These are phyloP conservation scores for Aspergillus versicolor DNA, from an alignment of 2,329 filamentous ascomycete genomes.

Conservation along the genomic window DNA sequence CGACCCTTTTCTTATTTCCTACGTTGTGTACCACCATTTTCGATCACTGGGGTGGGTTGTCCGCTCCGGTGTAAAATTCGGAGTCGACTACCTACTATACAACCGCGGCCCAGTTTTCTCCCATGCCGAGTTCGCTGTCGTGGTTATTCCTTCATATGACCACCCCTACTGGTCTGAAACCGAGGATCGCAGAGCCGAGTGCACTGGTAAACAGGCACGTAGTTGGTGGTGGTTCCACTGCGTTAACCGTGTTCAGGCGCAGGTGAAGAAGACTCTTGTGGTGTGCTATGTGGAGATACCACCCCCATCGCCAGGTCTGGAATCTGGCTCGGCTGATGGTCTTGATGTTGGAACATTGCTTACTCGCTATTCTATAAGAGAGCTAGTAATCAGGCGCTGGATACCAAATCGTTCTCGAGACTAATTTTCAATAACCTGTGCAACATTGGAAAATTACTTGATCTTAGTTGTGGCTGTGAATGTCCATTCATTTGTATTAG, in stretches of 20 bases:
- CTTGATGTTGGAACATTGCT: slow-evolving; percentile 64
- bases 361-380: slow-evolving; percentile 71
- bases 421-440: slow-evolving; percentile 31
- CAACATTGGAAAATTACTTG: not conserved
- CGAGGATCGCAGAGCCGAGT: slow-evolving; percentile 49
- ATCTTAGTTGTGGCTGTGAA: not conserved
- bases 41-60: slow-evolving; percentile 94
- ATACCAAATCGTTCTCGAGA: slow-evolving; percentile 74
- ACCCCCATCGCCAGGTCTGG: slow-evolving; percentile 51
- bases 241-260: slow-evolving; percentile 82
- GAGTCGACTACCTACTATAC: slow-evolving; percentile 92
- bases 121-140: slow-evolving; percentile 88
- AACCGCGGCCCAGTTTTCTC: slow-evolving; percentile 89
- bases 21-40: slow-evolving; percentile 93
- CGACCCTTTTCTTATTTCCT: slow-evolving; percentile 81
- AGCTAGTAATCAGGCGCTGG: slow-evolving; percentile 81
- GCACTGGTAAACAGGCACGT: slow-evolving; percentile 46
- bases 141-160: slow-evolving; percentile 79
- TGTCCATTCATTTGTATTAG: not conserved
- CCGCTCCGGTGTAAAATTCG: slow-evolving; percentile 89
- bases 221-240: slow-evolving; percentile 68
- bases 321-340: slow-evolving; percentile 30
- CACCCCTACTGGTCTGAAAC: slow-evolving; percentile 67
- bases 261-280: slow-evolving; percentile 87
- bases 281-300: slow-evolving; percentile 91